Base-by-base conservation (phyloP, 2,329 filamentous ascomycete species). In the Colletotrichum graminicola region DNA sequence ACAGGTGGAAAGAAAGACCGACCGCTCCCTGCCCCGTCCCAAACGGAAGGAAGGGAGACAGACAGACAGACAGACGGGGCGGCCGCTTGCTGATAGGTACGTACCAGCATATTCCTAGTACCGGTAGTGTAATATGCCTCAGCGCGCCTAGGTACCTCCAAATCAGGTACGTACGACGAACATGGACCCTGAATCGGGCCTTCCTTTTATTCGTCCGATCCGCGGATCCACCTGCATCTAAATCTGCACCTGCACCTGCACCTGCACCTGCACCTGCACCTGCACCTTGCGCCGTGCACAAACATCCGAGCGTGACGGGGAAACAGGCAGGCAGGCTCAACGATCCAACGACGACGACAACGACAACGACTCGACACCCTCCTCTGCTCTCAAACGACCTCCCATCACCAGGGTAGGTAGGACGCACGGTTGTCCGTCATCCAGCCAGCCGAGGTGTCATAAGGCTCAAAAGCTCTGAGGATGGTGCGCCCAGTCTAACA, bases 1-100 rank as follows among this genome's bases (percentile, higher is more conserved):
- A 12, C 49, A 32, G 52, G 36, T 11, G 32, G 45, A 36, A 39
- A 36, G 14, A 14, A 47, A 14, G 21, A 39, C 12, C 1, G 41
- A 41, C 34, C 11, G 12, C 57, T 47, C 23, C 23, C 14, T n/a
- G 49, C 12, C 34, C 34, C 34, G 10, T n/a, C 47, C 61, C 34
- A 29, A 63, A 54, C 47, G 61, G 16, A 52, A 54, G 61, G 16
- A 52, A 54, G 34, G 45, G 23, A 39, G 47, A 23, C 36, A 41
- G 36, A 57, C 14, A 12, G 43, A 12, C n/a, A 39, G 32, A 14
- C 23, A 29, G 45, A 6, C 8, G 34, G 34, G 34, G 34, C 34
- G 34, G 34, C 34, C 34, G 34, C 34, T 36, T 36, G 10, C 0
- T 36, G 16, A 43, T 1, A 16, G 21, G 51, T 21, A 54, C 16